Base-by-base conservation (phyloP, 2,329 filamentous ascomycete species). In the Chaetomiaceae sp. region DNA sequence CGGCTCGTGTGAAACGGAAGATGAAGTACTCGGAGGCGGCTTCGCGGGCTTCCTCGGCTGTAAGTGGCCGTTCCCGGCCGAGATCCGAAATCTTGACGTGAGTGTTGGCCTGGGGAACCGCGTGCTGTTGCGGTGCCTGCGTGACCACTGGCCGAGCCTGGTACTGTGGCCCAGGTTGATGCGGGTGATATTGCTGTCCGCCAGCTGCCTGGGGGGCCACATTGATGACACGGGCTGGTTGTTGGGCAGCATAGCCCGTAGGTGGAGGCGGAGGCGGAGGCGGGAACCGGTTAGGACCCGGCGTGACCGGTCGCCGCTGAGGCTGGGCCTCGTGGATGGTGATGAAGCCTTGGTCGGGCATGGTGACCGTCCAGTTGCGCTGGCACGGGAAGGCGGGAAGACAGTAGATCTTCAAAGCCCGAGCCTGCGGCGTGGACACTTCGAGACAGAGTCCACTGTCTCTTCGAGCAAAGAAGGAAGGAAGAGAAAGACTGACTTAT, bases 1-100 rank as follows among this genome's bases (percentile, higher is more conserved):
- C 48, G 19, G 65, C 57, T 63, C 72, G 76, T 54, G 76, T 71
- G 45, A 78, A 70, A 1, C 71, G 73, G 43, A 72, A 65, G 15
- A 75, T 67, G 27, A 65, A 45, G 56, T 72, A 76, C 1, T 69
- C 67, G 0, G 76, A 73, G 14, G 76, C 68, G 3, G 59, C 54
- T 3, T 72, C 68, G 5, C 64, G 67, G 40, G 72, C 72, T 12
- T 75, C 67, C 6, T 67, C 64, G 22, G 72, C 67, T 1, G 70
- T 73, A 49, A 69, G 19, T 2, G 51, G 59, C 15, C 63, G 61
- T 37, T 72, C 69, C 8, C 64, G 55, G 27, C 69, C 69, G 45
- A 75, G 63, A 50, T 78, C 73, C 7, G 64, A 68, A 19, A 68
- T 64, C 46, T 64, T 60, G 38, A 66, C 60, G 0, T 42, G 6